Percentiles rank a stretch among this genome's conserved stretches.
Evolutionary conservation across 2,329 filamentous ascomycete genomes (phyloP).

Genomic region (Cephalotrichum gorgonifer): DNA sequence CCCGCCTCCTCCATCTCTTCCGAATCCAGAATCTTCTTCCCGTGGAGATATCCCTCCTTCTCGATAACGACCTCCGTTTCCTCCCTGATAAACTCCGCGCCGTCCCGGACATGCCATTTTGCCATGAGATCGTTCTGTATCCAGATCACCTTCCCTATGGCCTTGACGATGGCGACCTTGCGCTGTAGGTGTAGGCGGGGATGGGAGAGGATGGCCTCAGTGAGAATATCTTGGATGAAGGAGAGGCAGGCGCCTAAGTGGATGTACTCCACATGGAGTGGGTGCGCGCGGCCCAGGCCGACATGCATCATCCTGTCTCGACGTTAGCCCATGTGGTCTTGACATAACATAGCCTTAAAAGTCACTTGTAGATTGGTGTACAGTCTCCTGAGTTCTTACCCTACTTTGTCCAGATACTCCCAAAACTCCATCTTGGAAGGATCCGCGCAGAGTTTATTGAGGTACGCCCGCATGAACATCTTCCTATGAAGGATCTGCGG

Average conservation of each 20-base stretch:
- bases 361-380: neutral
- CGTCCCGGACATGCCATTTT: conserved; percentile 68
- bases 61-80: conserved; percentile 41
- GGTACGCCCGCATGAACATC: conserved; percentile 67
- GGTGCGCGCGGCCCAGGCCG: conserved; percentile 60
- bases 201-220: conserved; percentile 64
- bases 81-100: conserved; percentile 40
- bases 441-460: conserved; percentile 65
- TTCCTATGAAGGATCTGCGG: conserved; percentile 69
- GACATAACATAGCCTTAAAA: neutral
- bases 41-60: conserved; percentile 53
- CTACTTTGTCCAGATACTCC: conserved; percentile 77
- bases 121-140: conserved; percentile 81
- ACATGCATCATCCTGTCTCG: conserved; percentile 61
- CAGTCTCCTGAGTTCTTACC: conserved; percentile 25
- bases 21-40: conserved; percentile 45
- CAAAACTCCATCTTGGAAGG: conserved; percentile 68
- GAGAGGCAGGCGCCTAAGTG: conserved; percentile 64
- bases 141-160: conserved; percentile 74
- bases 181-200: conserved; percentile 54
- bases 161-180: conserved; percentile 66
- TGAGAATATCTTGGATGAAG: conserved; percentile 69
- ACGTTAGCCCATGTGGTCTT: neutral
- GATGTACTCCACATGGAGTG: conserved; percentile 70
- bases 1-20: conserved; percentile 5